Evolutionary conservation across 768 basidiomycete species (phyloP), one percentile per base, ranked within the genome.

Genomic region (Boletus rubropictus): DNA sequence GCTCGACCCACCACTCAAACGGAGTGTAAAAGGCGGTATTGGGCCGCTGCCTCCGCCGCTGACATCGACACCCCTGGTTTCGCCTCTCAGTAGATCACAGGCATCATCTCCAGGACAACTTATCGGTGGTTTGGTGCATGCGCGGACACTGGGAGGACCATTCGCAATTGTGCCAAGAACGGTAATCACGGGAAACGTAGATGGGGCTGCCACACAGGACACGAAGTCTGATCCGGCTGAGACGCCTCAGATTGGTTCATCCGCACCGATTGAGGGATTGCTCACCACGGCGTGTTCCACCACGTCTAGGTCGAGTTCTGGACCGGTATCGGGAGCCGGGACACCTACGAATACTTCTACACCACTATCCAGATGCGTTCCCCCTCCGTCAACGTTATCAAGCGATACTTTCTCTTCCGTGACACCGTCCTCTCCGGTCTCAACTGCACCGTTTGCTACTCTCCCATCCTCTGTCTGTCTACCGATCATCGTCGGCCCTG

Each of bases 401-500:
- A 53, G 59, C 21, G 44, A 54, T 22, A 37, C 55, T 42, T 42
- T 61, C 8, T 34, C 57, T 17, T 56, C 54, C 24, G 15, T 15
- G 15, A 20, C 50, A 38, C 25, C 50, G 9, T 20, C 49, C 27
- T 43, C 58, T 22, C 37, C 50, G 2, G 28, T 17, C 18, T 37
- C 60, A 3, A 8, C 46, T 10, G 56, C 67, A 22, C 51, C 63
- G 11, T 62, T 69, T 17, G 40, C 66, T 34, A 42, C 69, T 35
- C 59, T 72, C 6, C 58, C 64, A 1, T 56, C 66, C 18, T 61
- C 65, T 45, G 84, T 89, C 27, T 77, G 80, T 39, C 76, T 90
- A 39, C 89, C 90, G 8, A 89, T 92, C 50, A 65, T 88, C 31
- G 72, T 93, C 35, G 84, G 82, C 7, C 81, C 86, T 33, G 78